Percentiles rank a stretch among this genome's conserved stretches.
phyloP scores from a whole-genome alignment of 352 stramenopile genomes.

The Pythium vanterpoolii region DNA sequence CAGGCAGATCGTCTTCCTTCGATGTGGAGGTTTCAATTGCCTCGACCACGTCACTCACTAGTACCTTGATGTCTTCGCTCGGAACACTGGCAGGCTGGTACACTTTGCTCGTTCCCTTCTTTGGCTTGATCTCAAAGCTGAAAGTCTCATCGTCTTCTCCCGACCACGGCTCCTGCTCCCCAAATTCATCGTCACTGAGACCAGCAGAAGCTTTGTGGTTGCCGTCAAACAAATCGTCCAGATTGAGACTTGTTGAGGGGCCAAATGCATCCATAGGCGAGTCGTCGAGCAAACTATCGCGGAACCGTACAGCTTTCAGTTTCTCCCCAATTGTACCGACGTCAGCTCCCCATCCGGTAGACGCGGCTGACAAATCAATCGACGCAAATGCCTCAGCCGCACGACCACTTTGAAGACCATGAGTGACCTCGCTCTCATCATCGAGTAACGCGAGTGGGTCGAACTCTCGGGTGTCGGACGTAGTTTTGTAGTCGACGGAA shows the following conservation, averaged over 20 bases:
- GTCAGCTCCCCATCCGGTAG: not conserved
- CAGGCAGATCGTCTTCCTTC: not conserved
- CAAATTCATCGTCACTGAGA: not conserved
- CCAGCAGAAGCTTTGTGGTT: not conserved
- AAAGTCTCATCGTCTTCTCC: slow-evolving; percentile 17
- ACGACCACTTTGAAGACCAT: not conserved
- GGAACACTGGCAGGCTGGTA: too few relatives aligned
- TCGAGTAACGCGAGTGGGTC: slow-evolving; percentile 13
- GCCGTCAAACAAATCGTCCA: slow-evolving; percentile 18
- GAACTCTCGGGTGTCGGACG: not conserved
- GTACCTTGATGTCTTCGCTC: too few relatives aligned
- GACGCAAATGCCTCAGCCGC: not conserved
- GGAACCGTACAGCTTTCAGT: slow-evolving; percentile 16
- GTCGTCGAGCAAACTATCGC: slow-evolving; percentile 14
- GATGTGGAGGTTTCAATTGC: not conserved
- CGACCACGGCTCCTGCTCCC: slow-evolving; percentile 13
- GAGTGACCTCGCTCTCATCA: not conserved
- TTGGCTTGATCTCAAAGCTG: slow-evolving; percentile 55
- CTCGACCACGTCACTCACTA: not conserved
- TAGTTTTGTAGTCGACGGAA: not conserved
- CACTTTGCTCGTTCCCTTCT: slow-evolving; percentile 22
- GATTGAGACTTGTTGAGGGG: slow-evolving; percentile 11
- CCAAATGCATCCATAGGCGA: slow-evolving; percentile 2
- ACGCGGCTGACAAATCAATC: not conserved
- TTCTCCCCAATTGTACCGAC: not conserved